phyloP scores from a whole-genome alignment of 495 filamentous ascomycete species.

The Massariosphaeria phaeospora region DNA sequence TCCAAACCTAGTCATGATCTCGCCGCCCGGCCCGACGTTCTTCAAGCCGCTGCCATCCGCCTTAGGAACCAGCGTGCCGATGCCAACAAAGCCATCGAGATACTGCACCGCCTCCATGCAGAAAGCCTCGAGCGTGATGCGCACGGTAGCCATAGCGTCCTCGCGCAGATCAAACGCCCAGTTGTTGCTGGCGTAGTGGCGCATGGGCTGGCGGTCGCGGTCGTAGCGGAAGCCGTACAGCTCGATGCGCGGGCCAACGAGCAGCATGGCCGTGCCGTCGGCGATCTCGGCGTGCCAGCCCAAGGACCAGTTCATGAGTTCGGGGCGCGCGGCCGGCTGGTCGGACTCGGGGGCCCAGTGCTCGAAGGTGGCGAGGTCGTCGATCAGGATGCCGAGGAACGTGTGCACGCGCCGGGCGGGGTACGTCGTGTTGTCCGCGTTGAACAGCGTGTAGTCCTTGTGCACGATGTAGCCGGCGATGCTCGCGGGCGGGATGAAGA shows the following conservation, averaged over 20 bases:
- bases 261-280: slow-evolving; percentile 4
- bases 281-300: not conserved
- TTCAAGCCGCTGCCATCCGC: too few relatives aligned
- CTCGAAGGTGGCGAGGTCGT: slow-evolving; percentile 3
- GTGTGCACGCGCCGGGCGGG: not conserved
- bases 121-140: not conserved
- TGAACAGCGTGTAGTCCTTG: not conserved
- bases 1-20: too few relatives aligned
- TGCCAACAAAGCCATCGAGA: not conserved
- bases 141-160: not conserved
- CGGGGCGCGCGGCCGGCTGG: not conserved
- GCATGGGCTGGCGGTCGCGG: not conserved
- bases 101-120: not conserved
- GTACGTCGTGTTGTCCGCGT: not conserved
- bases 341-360: not conserved
- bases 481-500: not conserved
- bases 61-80: too few relatives aligned
- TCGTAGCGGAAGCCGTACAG: slow-evolving; percentile 13
- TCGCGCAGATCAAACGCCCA: slow-evolving; percentile 4
- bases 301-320: slow-evolving; percentile 6
- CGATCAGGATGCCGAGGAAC: slow-evolving; percentile 13
- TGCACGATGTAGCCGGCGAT: slow-evolving; percentile 16
- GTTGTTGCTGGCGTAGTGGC: not conserved
- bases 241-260: slow-evolving; percentile 13
- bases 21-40: too few relatives aligned